Evolutionary conservation across 805 yeast genomes (phyloP), one percentile per base, ranked within the genome.

Genomic region (Torulaspora indica): DNA sequence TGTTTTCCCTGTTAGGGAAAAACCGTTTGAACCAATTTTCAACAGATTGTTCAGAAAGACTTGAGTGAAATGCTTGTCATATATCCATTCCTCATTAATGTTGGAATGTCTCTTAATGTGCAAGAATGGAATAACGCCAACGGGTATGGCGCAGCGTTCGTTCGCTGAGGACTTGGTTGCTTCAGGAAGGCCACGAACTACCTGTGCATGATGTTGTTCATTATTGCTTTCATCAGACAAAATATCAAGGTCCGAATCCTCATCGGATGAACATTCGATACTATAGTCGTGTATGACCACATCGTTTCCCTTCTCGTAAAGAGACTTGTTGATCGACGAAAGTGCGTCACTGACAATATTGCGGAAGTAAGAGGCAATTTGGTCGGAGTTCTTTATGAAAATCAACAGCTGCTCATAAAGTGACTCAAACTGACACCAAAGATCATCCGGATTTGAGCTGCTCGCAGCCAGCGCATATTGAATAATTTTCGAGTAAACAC

Each of bases 1-100:
- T 46, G 96, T 90, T 67, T 96, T 96, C 74, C 96, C 85, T 52
- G 96, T 87, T 95, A 96, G 89, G 62, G 96, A 96, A 67, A 89
- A 88, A 52, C 91, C 78, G 32, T 95, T 95, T 71, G 96, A 96
- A 68, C 96, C 87, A 49, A 89, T 74, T 44, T 95, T 89, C 72
- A 90, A 79, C 72, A 84, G 87, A 48, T 82, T 71, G 38, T 82
- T 79, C 61, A 86, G 74, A 68, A 78, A 86, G 36, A 67, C 55
- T 31, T 84, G 73, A 27, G 95, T 78, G 48, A 82, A 71, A 44
- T 70, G 70, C 50, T 75, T 75, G 65, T 82, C 84, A 66, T 83
- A 86, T 46, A 66, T 73, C 95, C 95, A 86, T 35, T 63, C 65
- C 44, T 83, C 85, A 47, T 71, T 63, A 43, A 67, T 65, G 46